Conservation (phyloP, 805 yeast species). For the Tetrapisispora iriomotensis region DNA sequence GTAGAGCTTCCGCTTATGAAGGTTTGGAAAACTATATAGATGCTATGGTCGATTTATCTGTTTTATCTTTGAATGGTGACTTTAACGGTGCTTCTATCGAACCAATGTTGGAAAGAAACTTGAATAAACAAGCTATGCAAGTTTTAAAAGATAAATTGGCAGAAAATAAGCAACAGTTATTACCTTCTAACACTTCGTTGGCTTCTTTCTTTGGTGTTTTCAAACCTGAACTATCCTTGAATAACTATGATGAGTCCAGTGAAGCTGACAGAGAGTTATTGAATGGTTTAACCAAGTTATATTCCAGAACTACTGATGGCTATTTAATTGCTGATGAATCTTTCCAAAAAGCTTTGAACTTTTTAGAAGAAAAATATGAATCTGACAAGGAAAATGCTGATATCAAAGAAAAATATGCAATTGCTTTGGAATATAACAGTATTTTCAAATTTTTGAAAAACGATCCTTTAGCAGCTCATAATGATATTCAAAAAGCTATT, state of each 20-base stretch:
- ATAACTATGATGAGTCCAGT: constrained; percentile 40
- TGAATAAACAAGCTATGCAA: constrained; percentile 69
- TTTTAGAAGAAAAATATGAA: constrained; percentile 28
- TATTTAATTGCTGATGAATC: constrained; percentile 31
- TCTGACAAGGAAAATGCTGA: constrained; percentile 17
- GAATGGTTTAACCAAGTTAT: constrained; percentile 52
- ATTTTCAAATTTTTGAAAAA: constrained; percentile 75
- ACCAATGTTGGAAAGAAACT: constrained; percentile 74
- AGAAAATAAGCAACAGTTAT: constrained; percentile 26
- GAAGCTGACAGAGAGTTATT: constrained; percentile 56
- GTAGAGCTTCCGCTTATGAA: constrained; percentile 92
- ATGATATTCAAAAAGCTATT: constrained; percentile 55
- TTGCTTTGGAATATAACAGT: constrained; percentile 78
- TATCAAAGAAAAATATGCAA: constrained; percentile 38
- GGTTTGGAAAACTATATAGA: constrained; percentile 66
- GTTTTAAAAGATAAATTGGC: constrained; percentile 53
- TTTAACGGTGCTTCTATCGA: constrained; percentile 71
- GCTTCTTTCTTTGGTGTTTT: constrained; percentile 88
- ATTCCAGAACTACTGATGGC: constrained; percentile 33
- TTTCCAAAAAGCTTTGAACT: constrained; percentile 49
- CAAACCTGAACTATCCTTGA: constrained; percentile 41
- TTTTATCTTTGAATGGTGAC: constrained; percentile 77
- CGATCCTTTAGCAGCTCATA: constrained; percentile 55
- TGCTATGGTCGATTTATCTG: constrained; percentile 86
- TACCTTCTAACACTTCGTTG: constrained; percentile 78